Conservation (phyloP, 805 yeast species). For the Saccharomycopsis sp. region DNA sequence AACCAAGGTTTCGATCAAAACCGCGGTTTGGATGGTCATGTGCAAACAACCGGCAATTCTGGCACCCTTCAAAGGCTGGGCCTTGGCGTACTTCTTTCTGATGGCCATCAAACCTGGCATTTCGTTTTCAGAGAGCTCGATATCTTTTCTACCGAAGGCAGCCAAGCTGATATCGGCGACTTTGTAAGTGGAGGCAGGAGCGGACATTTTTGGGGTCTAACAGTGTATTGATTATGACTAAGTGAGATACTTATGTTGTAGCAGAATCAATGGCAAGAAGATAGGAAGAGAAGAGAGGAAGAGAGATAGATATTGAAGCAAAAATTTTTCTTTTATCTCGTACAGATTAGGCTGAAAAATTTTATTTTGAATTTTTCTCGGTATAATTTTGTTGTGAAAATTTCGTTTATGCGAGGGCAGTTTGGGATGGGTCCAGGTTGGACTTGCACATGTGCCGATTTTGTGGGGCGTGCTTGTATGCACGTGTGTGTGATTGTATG, state of each 20-base stretch:
- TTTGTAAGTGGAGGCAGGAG: conserved; percentile 72
- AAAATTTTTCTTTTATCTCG: not conserved
- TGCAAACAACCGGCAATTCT: conserved; percentile 98
- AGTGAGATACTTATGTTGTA: not conserved
- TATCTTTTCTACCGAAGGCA: conserved; percentile 99
- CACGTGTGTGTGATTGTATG: no score
- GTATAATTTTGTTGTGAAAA: not conserved
- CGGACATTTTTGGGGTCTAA: conserved; percentile 36
- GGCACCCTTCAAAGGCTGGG: conserved; percentile 96
- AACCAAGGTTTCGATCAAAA: conserved; percentile 91
- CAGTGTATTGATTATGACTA: not conserved
- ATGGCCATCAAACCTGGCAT: conserved; percentile 99
- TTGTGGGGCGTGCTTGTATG: not conserved
- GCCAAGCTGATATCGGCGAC: conserved; percentile 98
- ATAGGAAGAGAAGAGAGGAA: not conserved
- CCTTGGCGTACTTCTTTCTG: conserved; percentile 83
- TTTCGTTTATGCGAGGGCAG: not conserved
- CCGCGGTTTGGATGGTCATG: conserved; percentile 99
- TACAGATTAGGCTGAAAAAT: not conserved
- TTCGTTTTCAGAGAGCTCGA: conserved; percentile 97
- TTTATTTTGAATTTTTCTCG: not conserved
- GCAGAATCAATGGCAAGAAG: not conserved
- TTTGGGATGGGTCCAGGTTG: not conserved
- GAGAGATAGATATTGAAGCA: not conserved
- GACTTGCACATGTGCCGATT: not conserved